phyloP scores from a whole-genome alignment of 2,329 filamentous ascomycete genomes.

The Colletotrichum sp. region DNA sequence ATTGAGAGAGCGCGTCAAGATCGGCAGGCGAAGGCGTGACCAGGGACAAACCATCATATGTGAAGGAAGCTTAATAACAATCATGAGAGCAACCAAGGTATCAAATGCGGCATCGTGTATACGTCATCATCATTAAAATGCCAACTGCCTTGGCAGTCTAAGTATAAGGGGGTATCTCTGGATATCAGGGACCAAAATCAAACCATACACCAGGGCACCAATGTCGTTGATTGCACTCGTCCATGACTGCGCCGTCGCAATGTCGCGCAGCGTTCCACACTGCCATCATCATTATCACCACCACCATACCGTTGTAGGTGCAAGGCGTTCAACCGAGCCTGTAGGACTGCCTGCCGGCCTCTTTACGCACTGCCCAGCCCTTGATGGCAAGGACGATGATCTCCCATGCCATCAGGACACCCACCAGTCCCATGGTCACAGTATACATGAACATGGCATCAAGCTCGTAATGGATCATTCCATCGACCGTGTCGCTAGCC shows the following conservation, averaged over 20 bases:
- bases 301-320: neutral
- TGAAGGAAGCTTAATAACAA: neutral
- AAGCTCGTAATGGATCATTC: conserved; percentile 78
- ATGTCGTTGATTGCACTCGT: neutral
- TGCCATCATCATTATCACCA: neutral
- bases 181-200: neutral
- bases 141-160: neutral
- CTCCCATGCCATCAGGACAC: conserved; percentile 85
- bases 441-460: conserved; percentile 96
- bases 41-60: neutral
- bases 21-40: neutral
- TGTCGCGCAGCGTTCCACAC: neutral
- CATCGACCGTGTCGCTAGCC: conserved; percentile 70
- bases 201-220: neutral
- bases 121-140: neutral
- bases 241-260: neutral
- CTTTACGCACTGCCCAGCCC: conserved; percentile 75
- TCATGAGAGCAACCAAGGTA: neutral
- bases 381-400: conserved; percentile 81
- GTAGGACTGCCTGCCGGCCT: conserved; percentile 28
- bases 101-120: neutral
- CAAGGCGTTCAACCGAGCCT: neutral
- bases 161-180: conserved; percentile 12
- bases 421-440: conserved; percentile 82
- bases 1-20: neutral